Evolutionary conservation across 441 rosid species (phyloP).

Genomic region (Erodium trifolium): DNA sequence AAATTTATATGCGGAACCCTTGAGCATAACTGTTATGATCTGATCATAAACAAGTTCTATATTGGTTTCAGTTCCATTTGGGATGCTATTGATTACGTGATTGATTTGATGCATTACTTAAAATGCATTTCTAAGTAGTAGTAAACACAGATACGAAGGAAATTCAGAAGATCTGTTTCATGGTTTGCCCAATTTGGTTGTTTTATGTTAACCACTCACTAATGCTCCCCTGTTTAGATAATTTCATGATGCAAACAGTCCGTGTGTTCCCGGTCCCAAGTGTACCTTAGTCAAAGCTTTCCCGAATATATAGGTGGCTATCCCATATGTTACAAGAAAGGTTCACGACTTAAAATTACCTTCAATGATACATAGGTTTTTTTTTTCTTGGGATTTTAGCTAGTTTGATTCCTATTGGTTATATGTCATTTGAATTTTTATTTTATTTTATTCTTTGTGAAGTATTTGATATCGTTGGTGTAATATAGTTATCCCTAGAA

Average conservation of each 20-base stretch:
- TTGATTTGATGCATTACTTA: not conserved
- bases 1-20: too few relatives aligned
- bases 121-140: not conserved
- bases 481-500: not conserved
- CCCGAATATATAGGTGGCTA: not conserved
- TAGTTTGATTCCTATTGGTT: not conserved
- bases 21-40: too few relatives aligned
- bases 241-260: not conserved
- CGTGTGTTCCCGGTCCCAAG: not conserved
- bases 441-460: not conserved
- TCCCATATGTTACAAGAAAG: not conserved
- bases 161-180: not conserved
- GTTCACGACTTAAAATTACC: not conserved
- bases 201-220: too few relatives aligned
- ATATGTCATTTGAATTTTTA: not conserved
- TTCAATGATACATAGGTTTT: not conserved
- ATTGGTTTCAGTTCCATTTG: not conserved
- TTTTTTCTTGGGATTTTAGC: not conserved
- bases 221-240: not conserved
- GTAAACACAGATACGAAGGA: not conserved
- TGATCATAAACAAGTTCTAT: not conserved
- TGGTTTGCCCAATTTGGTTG: slow-evolving; percentile 1
- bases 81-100: not conserved
- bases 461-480: not conserved
- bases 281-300: not conserved